Evolutionary conservation across 345 rosid genomes (phyloP), one percentile per base, ranked within the genome.

Genomic region (Euphorbia lathyris): DNA sequence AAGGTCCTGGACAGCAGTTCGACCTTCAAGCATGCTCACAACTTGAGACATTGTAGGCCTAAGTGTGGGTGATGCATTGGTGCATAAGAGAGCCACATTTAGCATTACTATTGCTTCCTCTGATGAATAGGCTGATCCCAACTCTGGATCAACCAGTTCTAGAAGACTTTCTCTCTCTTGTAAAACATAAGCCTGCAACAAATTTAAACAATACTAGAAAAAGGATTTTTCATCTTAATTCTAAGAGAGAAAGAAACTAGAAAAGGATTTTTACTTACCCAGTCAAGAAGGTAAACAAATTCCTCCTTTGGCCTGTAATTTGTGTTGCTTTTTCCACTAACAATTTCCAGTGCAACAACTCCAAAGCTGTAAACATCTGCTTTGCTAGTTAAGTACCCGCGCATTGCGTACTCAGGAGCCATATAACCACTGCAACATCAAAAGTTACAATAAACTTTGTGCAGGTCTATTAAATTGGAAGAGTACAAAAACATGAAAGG

Each of bases 41-140:
- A 88, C 92, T 78, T 86, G 98, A 19, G 98, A 87, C 96, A 90
- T 93, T 25, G 85, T 82, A 23, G 98, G 98, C 76, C 98, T 83
- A n/a, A 90, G 77, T 0, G 93, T 87, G 11, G 97, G 97, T 11
- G 98, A 85, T 13, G 91, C 91, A 55, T 87, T 87, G 27, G 96
- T 87, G 78, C 97, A 90, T 75, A 87, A 67, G 26, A 93, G 80
- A n/a, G 93, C 90, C 70, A 87, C 93, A 59, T 89, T 86, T 40
- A 93, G 66, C 92, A 93, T 86, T 52, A 86, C 69, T 85, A 82
- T 87, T 40, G 91, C 92, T 66, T 87, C 98, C 74, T 87, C 88
- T 42, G 86, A 56, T 22, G 86, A 85, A 73, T 83, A 88, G 17
- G 83, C 80, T 1, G 83, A 76, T 27, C 80, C 86, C 70, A 93